These are phyloP conservation scores for Lichenothelia convexa DNA, from an alignment of 495 filamentous ascomycete species.

Conservation along the genomic window DNA sequence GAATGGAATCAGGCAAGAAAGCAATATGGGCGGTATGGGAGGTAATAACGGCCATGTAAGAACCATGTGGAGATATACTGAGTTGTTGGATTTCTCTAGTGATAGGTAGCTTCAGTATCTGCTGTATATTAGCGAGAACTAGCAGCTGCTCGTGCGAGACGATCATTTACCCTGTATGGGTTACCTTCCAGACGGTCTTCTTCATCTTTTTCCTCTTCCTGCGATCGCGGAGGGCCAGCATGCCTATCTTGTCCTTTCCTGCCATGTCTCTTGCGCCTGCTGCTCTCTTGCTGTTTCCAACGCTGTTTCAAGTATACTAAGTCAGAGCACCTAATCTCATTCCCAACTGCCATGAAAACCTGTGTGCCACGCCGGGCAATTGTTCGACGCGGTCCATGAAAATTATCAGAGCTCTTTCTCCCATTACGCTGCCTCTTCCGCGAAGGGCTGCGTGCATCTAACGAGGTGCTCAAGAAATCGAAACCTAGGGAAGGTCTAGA, in stretches of 20 bases:
- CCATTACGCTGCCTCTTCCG: no score
- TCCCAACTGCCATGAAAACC: slow-evolving; percentile 67
- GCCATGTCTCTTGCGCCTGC: slow-evolving; percentile 15
- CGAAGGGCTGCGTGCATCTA: no score
- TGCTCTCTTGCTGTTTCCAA: neutral
- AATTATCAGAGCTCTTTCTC: slow-evolving; percentile 18
- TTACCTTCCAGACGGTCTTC: neutral
- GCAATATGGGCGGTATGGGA: slow-evolving; percentile 70
- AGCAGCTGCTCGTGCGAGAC: neutral
- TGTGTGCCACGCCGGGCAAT: slow-evolving; percentile 61
- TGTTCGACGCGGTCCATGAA: slow-evolving; percentile 41
- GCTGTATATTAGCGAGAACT: slow-evolving; percentile 8
- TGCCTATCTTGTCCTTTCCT: neutral
- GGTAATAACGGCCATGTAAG: slow-evolving; percentile 66
- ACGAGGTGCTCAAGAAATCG: slow-evolving; percentile 35
- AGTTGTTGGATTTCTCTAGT: slow-evolving; percentile 64
- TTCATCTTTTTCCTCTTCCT: neutral
- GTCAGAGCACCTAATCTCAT: slow-evolving; percentile 74
- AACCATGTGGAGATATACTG: slow-evolving; percentile 57
- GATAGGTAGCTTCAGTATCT: slow-evolving; percentile 46
- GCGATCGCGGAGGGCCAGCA: neutral
- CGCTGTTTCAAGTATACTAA: slow-evolving; percentile 54
- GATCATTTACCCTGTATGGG: neutral
- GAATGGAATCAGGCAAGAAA: slow-evolving; percentile 55
- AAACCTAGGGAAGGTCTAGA: slow-evolving; percentile 54